Base-by-base conservation (phyloP, 164 flowering plant species). In the Amborella trichopoda region DNA sequence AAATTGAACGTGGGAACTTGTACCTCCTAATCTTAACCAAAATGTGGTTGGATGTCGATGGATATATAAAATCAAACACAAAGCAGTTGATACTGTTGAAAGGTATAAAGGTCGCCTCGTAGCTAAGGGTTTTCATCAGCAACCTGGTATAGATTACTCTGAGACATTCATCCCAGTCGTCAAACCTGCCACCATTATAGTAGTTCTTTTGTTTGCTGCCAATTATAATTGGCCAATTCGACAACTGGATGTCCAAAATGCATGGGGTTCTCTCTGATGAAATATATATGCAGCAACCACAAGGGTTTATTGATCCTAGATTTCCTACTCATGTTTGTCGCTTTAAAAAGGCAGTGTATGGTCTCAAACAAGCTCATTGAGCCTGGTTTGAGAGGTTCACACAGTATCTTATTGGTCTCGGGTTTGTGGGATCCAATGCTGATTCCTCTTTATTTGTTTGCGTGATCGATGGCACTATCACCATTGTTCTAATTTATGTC, bases 381-480 rank as follows among this genome's bases (percentile, higher is more conserved):
- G 34, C 1, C 14, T 30, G 34, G 49, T 46, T 20, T 28, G 18
- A 26, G 3, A 13, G 6, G 10, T 23, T 46, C 20, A 4, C 6
- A 2, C 2, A n/a, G 6, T 46, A 22, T 24, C 34, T 46, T 16
- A 9, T 46, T 3, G 17, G 28, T 2, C 13, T 4, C 20, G 49
- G 34, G 8, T 46, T 46, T 23, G 18, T 1, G 34, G 5, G 18
- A 22, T 26, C 36, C 13, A 16, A 3, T 1, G 36, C 1, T 26
- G 49, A 46, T 28, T 4, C 49, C 22, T 46, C 49, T 5, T 36
- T 46, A 10, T 19, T 18, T n/a, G 25, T 46, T 46, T 26, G 49
- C 4, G 11, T 2, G 11, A 26, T 9, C 1, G 12, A 46, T 2
- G 17, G 4, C 23, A 13, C 6, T 16, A 46, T 46, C 21, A 12